Percentiles rank a stretch among this genome's conserved stretches.
phyloP scores from a whole-genome alignment of 257 asterid genomes.

The Fraxinus quadrangulata region DNA sequence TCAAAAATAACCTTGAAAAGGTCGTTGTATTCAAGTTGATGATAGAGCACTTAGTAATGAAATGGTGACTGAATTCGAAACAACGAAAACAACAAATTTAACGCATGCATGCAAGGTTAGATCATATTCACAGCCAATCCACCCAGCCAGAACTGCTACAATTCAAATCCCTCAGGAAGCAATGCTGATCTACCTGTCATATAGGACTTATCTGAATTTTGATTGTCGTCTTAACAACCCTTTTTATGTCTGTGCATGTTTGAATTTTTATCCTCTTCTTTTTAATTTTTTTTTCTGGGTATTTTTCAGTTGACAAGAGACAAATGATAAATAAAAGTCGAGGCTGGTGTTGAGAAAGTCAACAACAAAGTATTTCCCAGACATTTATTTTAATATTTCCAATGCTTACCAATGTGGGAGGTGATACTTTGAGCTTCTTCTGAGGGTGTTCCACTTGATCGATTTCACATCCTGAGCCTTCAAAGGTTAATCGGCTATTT shows the following conservation, averaged over 20 bases:
- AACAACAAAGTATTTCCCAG: background rate
- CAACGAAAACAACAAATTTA: background rate
- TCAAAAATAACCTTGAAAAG: background rate
- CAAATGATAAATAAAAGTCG: background rate
- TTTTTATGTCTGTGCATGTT: background rate
- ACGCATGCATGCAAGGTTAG: background rate
- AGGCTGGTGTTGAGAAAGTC: background rate
- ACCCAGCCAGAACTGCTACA: background rate
- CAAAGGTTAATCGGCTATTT: constrained; percentile 36
- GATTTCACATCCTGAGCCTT: constrained; percentile 26
- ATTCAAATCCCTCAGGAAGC: background rate
- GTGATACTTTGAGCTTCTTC: constrained; percentile 53
- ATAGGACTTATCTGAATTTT: background rate
- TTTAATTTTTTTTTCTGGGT: background rate
- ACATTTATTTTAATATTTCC: background rate
- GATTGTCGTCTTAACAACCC: background rate
- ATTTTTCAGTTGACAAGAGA: background rate
- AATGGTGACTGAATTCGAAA: background rate
- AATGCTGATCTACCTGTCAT: background rate
- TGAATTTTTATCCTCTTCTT: background rate
- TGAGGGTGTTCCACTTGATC: constrained; percentile 34
- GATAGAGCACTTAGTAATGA: too few relatives aligned
- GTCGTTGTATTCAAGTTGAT: background rate
- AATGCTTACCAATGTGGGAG: constrained; percentile 46
- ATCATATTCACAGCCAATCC: background rate